Percentiles rank a stretch among this genome's conserved stretches.
Evolutionary conservation across 306 rosid species (phyloP).

Genomic region (Crataegus laevigata): DNA sequence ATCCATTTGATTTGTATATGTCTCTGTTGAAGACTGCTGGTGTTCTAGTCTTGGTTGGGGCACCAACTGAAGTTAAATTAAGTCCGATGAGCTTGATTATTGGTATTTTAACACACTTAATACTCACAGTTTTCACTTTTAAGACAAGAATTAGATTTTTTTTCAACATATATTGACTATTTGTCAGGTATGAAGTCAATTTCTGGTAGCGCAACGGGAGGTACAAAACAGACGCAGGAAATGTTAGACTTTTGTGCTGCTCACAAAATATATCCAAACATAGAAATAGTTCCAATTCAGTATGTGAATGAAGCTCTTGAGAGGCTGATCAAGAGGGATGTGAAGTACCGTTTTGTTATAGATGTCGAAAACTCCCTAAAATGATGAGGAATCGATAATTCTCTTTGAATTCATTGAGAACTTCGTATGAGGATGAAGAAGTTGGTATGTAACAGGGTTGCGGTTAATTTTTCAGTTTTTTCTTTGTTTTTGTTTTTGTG

Average conservation of each 20-base stretch:
- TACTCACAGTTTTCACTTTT: too few relatives aligned
- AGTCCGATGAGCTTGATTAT: slow-evolving; percentile 38
- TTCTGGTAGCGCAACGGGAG: slow-evolving; percentile 57
- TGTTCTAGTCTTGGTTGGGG: slow-evolving; percentile 58
- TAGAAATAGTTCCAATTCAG: slow-evolving; percentile 70
- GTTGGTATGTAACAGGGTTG: too few relatives aligned
- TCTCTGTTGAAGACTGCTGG: slow-evolving; percentile 57
- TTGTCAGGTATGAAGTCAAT: slow-evolving; percentile 48
- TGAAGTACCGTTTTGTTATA: slow-evolving; percentile 75
- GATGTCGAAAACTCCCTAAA: slow-evolving; percentile 66
- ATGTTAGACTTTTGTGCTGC: slow-evolving; percentile 73
- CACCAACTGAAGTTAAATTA: slow-evolving; percentile 65
- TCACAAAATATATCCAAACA: slow-evolving; percentile 45
- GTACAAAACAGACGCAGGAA: slow-evolving; percentile 63
- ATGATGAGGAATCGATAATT: background rate
- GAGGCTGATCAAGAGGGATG: slow-evolving; percentile 59
- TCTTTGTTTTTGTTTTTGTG: too few relatives aligned
- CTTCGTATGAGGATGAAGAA: too few relatives aligned
- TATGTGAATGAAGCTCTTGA: slow-evolving; percentile 74
- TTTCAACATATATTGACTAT: too few relatives aligned
- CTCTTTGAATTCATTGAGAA: too few relatives aligned
- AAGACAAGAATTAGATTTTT: too few relatives aligned
- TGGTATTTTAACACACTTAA: slow-evolving; percentile 26
- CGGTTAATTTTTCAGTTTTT: too few relatives aligned
- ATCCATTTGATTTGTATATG: slow-evolving; percentile 69